Evolutionary conservation across 495 filamentous ascomycete genomes (phyloP).

Genomic region (Penicillium daleae): DNA sequence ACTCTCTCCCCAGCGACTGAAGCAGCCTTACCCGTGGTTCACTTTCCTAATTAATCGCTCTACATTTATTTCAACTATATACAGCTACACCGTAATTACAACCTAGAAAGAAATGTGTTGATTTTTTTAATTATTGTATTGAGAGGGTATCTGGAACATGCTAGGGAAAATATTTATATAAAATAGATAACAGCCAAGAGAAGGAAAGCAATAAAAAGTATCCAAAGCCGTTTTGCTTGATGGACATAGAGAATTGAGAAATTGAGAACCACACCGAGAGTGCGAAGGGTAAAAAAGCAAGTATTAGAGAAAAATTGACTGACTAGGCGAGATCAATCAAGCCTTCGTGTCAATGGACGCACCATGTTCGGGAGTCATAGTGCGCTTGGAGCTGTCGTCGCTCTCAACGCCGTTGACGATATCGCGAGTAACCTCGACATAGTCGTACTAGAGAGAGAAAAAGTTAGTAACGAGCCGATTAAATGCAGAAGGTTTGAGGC

Average conservation of each 20-base stretch:
- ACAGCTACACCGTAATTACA: not conserved
- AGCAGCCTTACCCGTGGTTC: conserved; percentile 1
- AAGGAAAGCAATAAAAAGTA: not conserved
- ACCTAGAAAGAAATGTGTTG: not conserved
- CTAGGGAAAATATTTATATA: conserved; percentile 11
- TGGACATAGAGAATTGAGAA: not conserved
- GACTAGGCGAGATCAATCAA: conserved; percentile 17
- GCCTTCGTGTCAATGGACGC: conserved; percentile 37
- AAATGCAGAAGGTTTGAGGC: not conserved
- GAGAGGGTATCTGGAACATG: conserved; percentile 22
- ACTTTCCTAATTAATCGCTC: not conserved
- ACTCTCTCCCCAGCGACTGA: not conserved
- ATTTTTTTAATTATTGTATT: not conserved
- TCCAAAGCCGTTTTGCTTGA: conserved; percentile 5
- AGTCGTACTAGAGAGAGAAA: conserved; percentile 74
- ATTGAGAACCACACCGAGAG: conserved; percentile 6
- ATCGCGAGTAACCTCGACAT: conserved; percentile 89
- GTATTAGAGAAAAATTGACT: conserved; percentile 14
- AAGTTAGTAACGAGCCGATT: not conserved
- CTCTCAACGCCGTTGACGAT: conserved; percentile 65
- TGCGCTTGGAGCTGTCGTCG: conserved; percentile 42
- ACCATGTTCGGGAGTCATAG: conserved; percentile 31
- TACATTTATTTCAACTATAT: not conserved
- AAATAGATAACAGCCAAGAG: not conserved
- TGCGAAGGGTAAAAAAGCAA: not conserved